A percentile compares a stretch with the other conserved stretches of the same genome.
These are phyloP conservation scores for Thermomyces lanuginosus DNA, from an alignment of 2,329 filamentous ascomycete genomes.

Conservation along the genomic window DNA sequence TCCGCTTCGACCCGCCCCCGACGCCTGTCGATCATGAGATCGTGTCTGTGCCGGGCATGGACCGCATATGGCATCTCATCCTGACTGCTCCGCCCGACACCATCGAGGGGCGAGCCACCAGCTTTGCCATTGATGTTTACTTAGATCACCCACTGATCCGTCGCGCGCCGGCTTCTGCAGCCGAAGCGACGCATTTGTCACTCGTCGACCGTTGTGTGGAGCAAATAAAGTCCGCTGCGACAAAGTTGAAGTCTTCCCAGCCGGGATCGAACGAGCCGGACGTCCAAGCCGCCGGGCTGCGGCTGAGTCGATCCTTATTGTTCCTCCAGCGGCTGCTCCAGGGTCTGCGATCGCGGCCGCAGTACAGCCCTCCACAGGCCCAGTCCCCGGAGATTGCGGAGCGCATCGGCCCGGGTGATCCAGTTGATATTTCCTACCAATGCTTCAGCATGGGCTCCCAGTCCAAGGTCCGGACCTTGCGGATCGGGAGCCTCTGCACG, in stretches of 20 bases:
- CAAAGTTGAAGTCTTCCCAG: conserved; percentile 35
- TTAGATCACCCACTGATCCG: conserved; percentile 36
- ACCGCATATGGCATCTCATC: conserved; percentile 72
- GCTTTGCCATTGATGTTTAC: conserved; percentile 58
- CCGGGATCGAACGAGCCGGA: conserved; percentile 35
- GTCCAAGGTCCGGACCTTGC: conserved; percentile 45
- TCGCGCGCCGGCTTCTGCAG: conserved; percentile 28
- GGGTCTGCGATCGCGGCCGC: conserved; percentile 33
- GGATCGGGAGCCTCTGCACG: conserved; percentile 56
- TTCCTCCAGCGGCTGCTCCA: conserved; percentile 52
- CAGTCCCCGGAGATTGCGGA: conserved; percentile 42
- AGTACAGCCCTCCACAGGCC: conserved; percentile 46
- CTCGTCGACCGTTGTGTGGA: conserved; percentile 58
- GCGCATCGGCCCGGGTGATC: conserved; percentile 43
- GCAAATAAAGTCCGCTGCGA: conserved; percentile 50
- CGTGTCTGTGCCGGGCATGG: conserved; percentile 35
- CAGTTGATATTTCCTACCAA: conserved; percentile 55
- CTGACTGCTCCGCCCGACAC: conserved; percentile 48
- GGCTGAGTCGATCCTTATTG: conserved; percentile 52
- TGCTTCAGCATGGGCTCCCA: conserved; percentile 47
- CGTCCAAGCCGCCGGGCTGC: conserved; percentile 39
- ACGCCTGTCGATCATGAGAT: conserved; percentile 21
- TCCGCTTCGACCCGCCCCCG: conserved; percentile 41
- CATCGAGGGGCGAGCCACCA: conserved; percentile 53
- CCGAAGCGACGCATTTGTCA: conserved; percentile 47